These are phyloP conservation scores for Aphanomyces cochlioides DNA, from an alignment of 352 stramenopile genomes.

Conservation along the genomic window DNA sequence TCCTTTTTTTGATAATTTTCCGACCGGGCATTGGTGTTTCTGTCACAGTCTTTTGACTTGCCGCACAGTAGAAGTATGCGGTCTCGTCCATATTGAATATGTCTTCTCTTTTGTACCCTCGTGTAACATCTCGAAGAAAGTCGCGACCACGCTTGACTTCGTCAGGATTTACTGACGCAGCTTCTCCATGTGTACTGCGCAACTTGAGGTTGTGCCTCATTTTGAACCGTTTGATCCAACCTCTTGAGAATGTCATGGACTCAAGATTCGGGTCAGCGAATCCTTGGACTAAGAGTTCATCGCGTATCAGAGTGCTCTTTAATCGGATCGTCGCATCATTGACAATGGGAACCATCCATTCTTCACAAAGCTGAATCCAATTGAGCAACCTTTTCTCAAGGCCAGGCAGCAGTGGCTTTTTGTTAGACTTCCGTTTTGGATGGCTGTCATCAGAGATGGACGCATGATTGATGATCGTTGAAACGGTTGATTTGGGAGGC, in stretches of 20 bases:
- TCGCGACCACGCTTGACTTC: neutral
- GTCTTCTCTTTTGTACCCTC: neutral
- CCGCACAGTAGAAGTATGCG: neutral
- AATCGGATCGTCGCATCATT: neutral
- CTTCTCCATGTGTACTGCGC: neutral
- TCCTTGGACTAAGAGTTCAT: neutral
- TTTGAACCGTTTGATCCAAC: neutral
- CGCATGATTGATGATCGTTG: neutral
- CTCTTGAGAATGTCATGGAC: neutral
- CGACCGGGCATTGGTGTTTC: slow-evolving; percentile 3
- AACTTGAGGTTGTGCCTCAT: neutral
- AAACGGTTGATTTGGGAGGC: neutral
- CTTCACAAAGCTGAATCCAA: neutral
- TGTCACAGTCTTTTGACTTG: neutral
- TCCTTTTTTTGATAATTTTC: neutral
- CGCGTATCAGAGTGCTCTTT: no score
- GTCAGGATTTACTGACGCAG: neutral
- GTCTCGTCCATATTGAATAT: neutral
- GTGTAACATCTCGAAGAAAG: neutral
- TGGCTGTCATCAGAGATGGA: neutral
- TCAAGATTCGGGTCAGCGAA: neutral
- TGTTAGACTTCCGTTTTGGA: neutral
- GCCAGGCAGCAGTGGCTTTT: neutral
- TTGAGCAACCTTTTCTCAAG: neutral
- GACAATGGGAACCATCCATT: neutral